Evolutionary conservation across 2,329 filamentous ascomycete genomes (phyloP).

Genomic region (Pseudonectria buxi): DNA sequence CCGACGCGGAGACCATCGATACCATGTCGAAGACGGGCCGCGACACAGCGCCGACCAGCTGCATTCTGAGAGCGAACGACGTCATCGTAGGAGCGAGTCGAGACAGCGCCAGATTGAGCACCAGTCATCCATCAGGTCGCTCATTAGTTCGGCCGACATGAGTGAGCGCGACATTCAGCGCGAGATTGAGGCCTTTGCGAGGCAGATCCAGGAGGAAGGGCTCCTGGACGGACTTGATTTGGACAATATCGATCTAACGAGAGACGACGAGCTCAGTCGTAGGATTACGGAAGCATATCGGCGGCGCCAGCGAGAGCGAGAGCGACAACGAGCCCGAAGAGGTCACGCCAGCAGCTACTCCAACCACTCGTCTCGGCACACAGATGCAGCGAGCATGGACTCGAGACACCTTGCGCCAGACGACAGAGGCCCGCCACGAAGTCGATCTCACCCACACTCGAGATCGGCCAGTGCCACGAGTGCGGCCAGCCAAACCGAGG

Average conservation of each 20-base stretch:
- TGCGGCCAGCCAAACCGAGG: conserved; percentile 36
- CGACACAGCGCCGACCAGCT: conserved; percentile 30
- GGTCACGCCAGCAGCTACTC: conserved; percentile 30
- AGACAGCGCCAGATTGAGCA: conserved; percentile 66
- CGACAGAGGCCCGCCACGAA: conserved; percentile 18
- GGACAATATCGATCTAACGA: conserved; percentile 73
- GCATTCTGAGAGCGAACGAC: conserved; percentile 28
- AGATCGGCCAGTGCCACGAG: conserved; percentile 42
- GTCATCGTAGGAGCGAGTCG: conserved; percentile 37
- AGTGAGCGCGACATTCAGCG: conserved; percentile 74
- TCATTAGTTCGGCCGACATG: conserved; percentile 74
- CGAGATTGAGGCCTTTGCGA: conserved; percentile 83
- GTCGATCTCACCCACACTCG: conserved; percentile 36
- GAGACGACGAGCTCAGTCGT: conserved; percentile 85
- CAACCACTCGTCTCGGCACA: conserved; percentile 30
- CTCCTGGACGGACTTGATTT: conserved; percentile 82
- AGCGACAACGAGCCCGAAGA: conserved; percentile 43
- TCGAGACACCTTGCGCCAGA: conserved; percentile 23
- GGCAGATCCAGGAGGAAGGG: conserved; percentile 83
- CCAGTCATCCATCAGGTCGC: conserved; percentile 77
- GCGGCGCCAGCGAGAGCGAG: conserved; percentile 60
- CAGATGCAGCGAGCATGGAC: conserved; percentile 18
- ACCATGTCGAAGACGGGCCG: conserved; percentile 18
- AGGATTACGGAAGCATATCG: conserved; percentile 85
- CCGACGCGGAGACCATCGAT: conserved; percentile 19